Conservation (phyloP, 768 basidiomycete genomes). For the Mycena vitilis region DNA sequence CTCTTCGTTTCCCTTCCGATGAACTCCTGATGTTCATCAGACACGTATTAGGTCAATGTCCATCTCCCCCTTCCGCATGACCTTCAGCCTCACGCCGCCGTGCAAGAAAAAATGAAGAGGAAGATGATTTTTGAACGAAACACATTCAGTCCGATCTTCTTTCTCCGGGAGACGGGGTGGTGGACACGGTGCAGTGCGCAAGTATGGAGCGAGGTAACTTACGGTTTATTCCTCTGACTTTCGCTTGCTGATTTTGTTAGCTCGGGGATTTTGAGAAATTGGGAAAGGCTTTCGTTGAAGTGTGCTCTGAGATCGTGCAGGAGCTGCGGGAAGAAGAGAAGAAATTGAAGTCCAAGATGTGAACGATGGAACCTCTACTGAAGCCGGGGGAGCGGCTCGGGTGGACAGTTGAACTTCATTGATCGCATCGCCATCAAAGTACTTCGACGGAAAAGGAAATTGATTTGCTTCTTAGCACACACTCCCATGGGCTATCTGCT, state of each 20-base stretch:
- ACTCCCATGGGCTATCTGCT: conserved; percentile 26
- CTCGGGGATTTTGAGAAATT: conserved; percentile 56
- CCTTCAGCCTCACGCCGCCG: conserved; percentile 37
- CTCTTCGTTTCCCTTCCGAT: not conserved
- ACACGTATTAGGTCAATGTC: conserved; percentile 50
- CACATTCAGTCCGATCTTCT: conserved; percentile 48
- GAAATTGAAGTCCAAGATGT: conserved; percentile 17
- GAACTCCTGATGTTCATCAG: not conserved
- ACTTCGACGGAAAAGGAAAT: conserved; percentile 20
- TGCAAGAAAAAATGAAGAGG: conserved; percentile 42
- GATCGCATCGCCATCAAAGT: not conserved
- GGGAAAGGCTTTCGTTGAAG: conserved; percentile 49
- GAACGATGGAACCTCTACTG: not conserved
- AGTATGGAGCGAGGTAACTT: conserved; percentile 57
- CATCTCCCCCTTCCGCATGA: conserved; percentile 51
- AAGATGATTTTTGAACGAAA: conserved; percentile 51
- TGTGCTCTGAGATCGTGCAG: conserved; percentile 48
- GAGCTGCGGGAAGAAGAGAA: conserved; percentile 36
- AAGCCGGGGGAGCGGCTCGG: too few relatives aligned
- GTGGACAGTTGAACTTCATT: not conserved
- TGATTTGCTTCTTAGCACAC: not conserved
- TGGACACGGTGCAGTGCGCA: conserved; percentile 62
- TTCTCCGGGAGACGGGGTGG: conserved; percentile 53
- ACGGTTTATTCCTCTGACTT: not conserved
- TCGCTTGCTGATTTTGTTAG: conserved; percentile 36